Evolutionary conservation across 345 rosid species (phyloP), one percentile per base, ranked within the genome.

Genomic region (Microcos paniculata): DNA sequence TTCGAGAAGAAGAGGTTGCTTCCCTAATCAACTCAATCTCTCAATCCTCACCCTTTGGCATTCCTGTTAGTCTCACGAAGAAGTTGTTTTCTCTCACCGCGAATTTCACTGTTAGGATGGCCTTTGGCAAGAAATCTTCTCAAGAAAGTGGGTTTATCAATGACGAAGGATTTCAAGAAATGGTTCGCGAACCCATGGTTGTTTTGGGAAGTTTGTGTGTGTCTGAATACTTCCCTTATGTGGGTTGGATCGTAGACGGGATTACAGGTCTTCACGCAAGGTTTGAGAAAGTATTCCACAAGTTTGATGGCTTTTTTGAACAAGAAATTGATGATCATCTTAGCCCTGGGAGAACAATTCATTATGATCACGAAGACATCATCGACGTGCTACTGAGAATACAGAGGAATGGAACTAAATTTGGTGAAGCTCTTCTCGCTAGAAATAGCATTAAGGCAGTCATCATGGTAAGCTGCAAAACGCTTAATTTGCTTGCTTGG

Each of bases 171-270:
- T 11, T 80, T 79, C 26, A 64, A 72, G 2, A 70, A 65, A 15
- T 85, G 72, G 43, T 80, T 31, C 26, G 26, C 4, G 82, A 83
- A 33, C 42, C 38, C 13, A 84, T 80, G 38, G 77, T 8, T 1
- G 28, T 77, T 26, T 7, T 83, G 6, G 88, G 87, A 4, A 66
- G 70, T 45, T 67, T 84, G 19, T 70, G 67, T 57, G 43, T 80
- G 1, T 76, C 76, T 9, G 91, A 88, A 23, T 67, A 67, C 63
- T 81, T 88, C 52, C 88, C 89, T 0, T 73, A 75, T 52, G 62
- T 88, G 85, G 68, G 65, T 1, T 88, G 88, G 86, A 65, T 65
- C 3, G 2, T 82, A 16, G 74, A 82, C 46, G 78, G 62, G 62
- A 66, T 86, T n/a, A 86, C 71, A 42, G 87, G 89, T 35, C 6